A percentile compares a stretch with the other conserved stretches of the same genome.
Evolutionary conservation across 176 grass and related monocot species (phyloP).

Genomic region (Triticum dicoccoides): DNA sequence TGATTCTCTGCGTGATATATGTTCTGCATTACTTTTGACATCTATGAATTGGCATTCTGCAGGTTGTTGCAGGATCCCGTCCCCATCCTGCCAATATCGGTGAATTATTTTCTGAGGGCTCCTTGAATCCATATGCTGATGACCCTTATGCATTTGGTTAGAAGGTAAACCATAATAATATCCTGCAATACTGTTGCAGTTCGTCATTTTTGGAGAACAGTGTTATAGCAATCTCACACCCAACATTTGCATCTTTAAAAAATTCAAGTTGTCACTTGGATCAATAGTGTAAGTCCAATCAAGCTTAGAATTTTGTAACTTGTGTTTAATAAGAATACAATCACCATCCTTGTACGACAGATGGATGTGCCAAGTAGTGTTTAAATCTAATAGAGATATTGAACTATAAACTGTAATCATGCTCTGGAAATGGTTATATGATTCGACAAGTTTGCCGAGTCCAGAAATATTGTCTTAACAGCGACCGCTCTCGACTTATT

Average conservation of each 20-base stretch:
- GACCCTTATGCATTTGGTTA: slow-evolving; percentile 96
- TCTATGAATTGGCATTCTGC: slow-evolving; percentile 4
- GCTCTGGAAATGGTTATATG: slow-evolving; percentile 11
- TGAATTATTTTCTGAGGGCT: slow-evolving; percentile 93
- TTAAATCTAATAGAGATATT: slow-evolving; percentile 12
- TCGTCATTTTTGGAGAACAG: neutral
- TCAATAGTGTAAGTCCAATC: neutral
- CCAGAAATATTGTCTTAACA: neutral
- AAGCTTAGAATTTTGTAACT: neutral
- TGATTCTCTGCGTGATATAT: neutral
- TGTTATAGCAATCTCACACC: slow-evolving; percentile 8
- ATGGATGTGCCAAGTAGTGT: neutral
- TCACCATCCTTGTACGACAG: neutral
- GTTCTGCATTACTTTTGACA: slow-evolving; percentile 12
- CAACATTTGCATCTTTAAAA: slow-evolving; percentile 13
- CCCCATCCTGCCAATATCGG: slow-evolving; percentile 65
- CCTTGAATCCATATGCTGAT: slow-evolving; percentile 91
- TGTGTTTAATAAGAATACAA: neutral
- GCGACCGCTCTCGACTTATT: neutral
- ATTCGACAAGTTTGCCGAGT: neutral
- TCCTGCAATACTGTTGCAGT: slow-evolving; percentile 1
- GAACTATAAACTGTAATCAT: neutral
- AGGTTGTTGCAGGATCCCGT: slow-evolving; percentile 54
- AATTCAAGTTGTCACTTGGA: neutral
- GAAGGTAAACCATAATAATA: slow-evolving; percentile 46